Percentiles rank a stretch among this genome's conserved stretches.
Evolutionary conservation across 129 eudicot species (phyloP).

Genomic region (Escallonia herrerae): DNA sequence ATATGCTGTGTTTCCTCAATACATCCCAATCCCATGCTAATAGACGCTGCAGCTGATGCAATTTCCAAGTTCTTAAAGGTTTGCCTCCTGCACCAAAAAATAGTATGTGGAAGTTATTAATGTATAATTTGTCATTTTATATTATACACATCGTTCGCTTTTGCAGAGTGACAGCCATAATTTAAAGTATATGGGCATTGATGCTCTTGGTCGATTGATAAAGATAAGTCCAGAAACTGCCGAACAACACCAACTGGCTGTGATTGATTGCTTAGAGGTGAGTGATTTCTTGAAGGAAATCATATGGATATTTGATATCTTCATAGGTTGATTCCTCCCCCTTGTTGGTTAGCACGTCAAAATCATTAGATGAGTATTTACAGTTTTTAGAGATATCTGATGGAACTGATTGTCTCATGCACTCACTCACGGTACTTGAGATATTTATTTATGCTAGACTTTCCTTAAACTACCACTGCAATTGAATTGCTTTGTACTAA

Average conservation of each 20-base stretch:
- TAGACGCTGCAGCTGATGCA: conserved; percentile 93
- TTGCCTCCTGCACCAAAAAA: conserved; percentile 1
- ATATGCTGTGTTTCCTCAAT: conserved; percentile 87
- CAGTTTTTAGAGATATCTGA: too few species aligned
- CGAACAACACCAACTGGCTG: conserved; percentile 99
- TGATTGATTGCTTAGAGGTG: conserved; percentile 99
- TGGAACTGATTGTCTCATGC: too few species aligned
- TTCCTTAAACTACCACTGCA: too few species aligned
- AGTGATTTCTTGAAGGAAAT: conserved; percentile 7
- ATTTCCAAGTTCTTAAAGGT: conserved; percentile 91
- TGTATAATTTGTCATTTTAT: background rate
- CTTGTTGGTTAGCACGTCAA: too few species aligned
- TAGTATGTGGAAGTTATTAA: background rate
- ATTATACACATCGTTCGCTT: conserved; percentile 1
- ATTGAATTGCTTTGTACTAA: too few species aligned
- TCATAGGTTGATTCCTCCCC: too few species aligned
- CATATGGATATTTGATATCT: too few species aligned
- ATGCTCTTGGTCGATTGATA: conserved; percentile 93
- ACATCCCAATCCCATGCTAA: conserved; percentile 68
- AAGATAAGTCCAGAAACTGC: conserved; percentile 91
- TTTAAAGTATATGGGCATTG: conserved; percentile 93
- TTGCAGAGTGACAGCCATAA: conserved; percentile 95
- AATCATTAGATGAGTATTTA: too few species aligned
- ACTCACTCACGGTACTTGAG: too few species aligned
- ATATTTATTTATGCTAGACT: too few species aligned